phyloP scores from a whole-genome alignment of 2,329 filamentous ascomycete species.

The Ophiostoma novo-ulmi region DNA sequence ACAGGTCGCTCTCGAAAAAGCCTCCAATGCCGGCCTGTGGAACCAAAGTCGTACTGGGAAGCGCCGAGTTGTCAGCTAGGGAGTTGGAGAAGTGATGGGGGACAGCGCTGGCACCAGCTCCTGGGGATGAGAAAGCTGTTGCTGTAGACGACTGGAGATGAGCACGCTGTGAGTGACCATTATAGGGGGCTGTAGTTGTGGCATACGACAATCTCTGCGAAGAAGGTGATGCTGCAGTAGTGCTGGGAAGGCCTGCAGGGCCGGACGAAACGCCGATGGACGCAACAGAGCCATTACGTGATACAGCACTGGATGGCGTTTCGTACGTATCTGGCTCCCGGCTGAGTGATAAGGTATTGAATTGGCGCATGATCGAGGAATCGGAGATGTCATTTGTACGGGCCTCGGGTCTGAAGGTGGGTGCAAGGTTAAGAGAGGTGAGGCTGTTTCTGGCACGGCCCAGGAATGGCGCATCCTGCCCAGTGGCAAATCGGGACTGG shows the following conservation, averaged over 20 bases:
- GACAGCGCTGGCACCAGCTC: constrained; percentile 13
- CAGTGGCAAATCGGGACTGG: background rate
- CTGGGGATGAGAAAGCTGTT: constrained; percentile 21
- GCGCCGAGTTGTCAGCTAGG: constrained; percentile 17
- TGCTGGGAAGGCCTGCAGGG: background rate
- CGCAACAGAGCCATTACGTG: background rate
- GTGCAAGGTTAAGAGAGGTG: constrained; percentile 1
- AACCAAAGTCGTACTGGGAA: background rate
- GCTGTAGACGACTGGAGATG: constrained; percentile 34
- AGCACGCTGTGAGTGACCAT: constrained; percentile 45
- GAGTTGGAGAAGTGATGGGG: constrained; percentile 19
- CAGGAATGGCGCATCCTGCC: background rate
- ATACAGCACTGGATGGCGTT: background rate
- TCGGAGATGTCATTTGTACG: background rate
- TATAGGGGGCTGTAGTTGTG: constrained; percentile 36
- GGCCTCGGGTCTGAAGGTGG: background rate
- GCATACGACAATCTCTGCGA: constrained; percentile 17
- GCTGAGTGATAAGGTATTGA: background rate
- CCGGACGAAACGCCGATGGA: background rate
- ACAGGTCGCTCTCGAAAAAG: background rate
- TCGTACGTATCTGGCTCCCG: background rate
- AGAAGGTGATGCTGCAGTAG: background rate
- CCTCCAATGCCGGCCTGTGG: background rate
- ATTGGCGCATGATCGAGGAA: background rate
- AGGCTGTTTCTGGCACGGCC: constrained; percentile 10